Evolutionary conservation across 2,329 filamentous ascomycete genomes (phyloP).

Genomic region (Stagonosporopsis cucurbitacearum): DNA sequence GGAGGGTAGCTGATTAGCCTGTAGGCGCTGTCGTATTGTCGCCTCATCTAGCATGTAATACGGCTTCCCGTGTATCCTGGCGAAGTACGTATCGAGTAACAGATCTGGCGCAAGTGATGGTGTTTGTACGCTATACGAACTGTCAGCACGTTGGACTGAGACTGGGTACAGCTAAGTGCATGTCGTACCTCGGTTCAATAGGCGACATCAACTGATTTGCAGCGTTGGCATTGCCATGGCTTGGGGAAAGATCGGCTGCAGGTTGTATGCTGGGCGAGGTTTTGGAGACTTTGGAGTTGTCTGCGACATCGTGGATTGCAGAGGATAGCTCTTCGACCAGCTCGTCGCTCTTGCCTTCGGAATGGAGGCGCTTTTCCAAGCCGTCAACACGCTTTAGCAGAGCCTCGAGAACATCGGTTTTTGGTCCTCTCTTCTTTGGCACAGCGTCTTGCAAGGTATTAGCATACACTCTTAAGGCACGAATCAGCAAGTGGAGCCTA

Average conservation of each 20-base stretch:
- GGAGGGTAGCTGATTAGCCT: conserved; percentile 67
- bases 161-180: conserved; percentile 14
- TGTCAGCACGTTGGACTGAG: conserved; percentile 19
- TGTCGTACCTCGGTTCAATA: conserved; percentile 45
- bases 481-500: conserved; percentile 49
- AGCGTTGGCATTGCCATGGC: conserved; percentile 30
- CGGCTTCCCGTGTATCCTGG: conserved; percentile 79
- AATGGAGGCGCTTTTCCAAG: conserved; percentile 77
- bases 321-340: conserved; percentile 37
- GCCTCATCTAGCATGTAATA: conserved; percentile 83
- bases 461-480: conserved; percentile 19
- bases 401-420: conserved; percentile 87
- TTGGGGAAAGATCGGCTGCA: conserved; percentile 37
- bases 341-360: conserved; percentile 56
- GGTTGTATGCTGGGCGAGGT: conserved; percentile 30
- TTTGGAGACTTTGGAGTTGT: conserved; percentile 30
- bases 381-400: conserved; percentile 85
- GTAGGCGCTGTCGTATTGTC: conserved; percentile 73
- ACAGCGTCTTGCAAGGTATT: conserved; percentile 70
- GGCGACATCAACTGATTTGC: conserved; percentile 46
- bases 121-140: conserved; percentile 45
- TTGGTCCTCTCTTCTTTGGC: conserved; percentile 87
- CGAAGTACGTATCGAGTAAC: conserved; percentile 80
- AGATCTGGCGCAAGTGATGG: conserved; percentile 63
- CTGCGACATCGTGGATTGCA: conserved; percentile 28